Base-by-base conservation (phyloP, 2,329 filamentous ascomycete species). In the Ascochyta viciae-villosae region DNA sequence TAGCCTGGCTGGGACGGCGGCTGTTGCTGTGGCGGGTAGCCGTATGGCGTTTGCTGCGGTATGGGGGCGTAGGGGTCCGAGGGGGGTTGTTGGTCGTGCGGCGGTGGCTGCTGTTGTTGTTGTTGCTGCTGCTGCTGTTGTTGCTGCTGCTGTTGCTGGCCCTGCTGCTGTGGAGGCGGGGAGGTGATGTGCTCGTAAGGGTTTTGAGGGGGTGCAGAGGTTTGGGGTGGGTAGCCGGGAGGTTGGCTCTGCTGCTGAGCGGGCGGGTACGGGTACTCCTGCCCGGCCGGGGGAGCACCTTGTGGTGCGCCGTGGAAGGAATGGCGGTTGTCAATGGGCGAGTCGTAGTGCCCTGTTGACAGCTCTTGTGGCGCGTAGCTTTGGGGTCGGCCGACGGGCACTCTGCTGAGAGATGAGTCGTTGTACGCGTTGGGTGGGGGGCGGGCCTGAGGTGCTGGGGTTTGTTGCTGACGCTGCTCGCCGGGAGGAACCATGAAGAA, bases 351-450 rank as follows among this genome's bases (percentile, higher is more conserved):
- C 10, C 75, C 72, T 4, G 79, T 80, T 16, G 78, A 76, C 16
- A 82, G 71, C 64, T 82, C 80, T 56, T 82, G 80, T 5, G 80
- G 80, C 10, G 66, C 74, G 42, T 70, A 76, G 48, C 74, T 76
- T 43, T 74, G 74, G 3, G 74, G 73, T 19, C 75, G 69, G 12
- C 64, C 70, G 31, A 66, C 63, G 16, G 72, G 69, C 2, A 74
- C 64, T 33, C 70, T 65, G 3, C 66, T 66, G 71, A 76, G 70
- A 4, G 24, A n/a, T 68, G 78, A 65, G 54, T 76, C 54, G 64
- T 73, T 62, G 68, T 80, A 75, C 63, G 77, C 64, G 58, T 76
- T 75, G 23, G 69, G 59, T 13, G 67, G 54, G 15, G 64, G 65
- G 6, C 61, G 60, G n/a, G 70, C 67, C 62, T 71, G 70, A 9